Evolutionary conservation across 2,329 filamentous ascomycete species (phyloP).

Genomic region (Penicillium janthinellum): DNA sequence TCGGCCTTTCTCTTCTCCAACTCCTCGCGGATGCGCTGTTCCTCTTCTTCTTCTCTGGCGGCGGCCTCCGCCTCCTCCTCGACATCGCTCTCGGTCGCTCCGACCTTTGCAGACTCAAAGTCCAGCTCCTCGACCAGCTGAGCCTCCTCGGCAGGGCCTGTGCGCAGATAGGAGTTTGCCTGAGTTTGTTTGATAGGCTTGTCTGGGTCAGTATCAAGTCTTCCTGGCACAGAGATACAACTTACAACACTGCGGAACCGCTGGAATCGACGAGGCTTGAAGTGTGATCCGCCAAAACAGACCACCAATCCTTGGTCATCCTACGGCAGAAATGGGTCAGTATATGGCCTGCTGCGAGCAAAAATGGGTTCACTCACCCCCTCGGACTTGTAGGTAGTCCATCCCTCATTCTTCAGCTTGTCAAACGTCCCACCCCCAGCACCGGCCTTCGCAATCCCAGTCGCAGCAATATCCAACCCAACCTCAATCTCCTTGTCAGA

Average conservation of each 20-base stretch:
- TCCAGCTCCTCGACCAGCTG: not conserved
- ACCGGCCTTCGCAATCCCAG: constrained; percentile 14
- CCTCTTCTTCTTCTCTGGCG: not conserved
- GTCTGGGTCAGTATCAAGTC: not conserved
- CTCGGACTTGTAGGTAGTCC: constrained; percentile 8
- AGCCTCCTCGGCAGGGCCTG: not conserved
- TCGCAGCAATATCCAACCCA: constrained; percentile 12
- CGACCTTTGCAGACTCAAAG: constrained; percentile 4
- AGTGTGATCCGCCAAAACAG: not conserved
- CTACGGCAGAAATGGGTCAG: not conserved
- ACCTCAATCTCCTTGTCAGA: constrained; percentile 13
- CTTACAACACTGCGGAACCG: not conserved
- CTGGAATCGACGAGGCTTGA: not conserved
- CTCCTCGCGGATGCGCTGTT: not conserved
- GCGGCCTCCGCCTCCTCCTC: constrained; percentile 7
- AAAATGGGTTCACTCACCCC: not conserved
- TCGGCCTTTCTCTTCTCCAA: not conserved
- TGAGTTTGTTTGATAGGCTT: not conserved
- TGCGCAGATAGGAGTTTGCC: not conserved
- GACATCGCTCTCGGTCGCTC: constrained; percentile 2
- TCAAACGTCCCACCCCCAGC: constrained; percentile 7
- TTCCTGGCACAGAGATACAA: not conserved
- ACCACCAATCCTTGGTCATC: not conserved
- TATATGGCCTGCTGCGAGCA: not conserved
- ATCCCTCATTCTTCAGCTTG: constrained; percentile 10